Evolutionary conservation across 2,329 filamentous ascomycete species (phyloP).

Genomic region (Talaromyces verruculosus): DNA sequence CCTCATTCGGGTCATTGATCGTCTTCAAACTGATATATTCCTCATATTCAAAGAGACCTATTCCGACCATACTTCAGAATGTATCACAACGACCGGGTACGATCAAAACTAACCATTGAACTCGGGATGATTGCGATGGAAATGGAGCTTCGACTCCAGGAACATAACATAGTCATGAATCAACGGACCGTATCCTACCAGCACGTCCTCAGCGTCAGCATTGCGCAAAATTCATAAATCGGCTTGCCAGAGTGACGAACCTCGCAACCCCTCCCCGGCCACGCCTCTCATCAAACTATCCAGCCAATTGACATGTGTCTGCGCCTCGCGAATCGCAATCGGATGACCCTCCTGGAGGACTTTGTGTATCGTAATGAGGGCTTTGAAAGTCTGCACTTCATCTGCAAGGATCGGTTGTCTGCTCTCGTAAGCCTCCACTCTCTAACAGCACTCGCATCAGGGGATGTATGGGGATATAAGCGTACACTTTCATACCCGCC

Average conservation of each 20-base stretch:
- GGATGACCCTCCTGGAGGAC: slow-evolving; percentile 96
- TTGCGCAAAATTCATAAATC: background rate
- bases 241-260: slow-evolving; percentile 39
- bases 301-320: slow-evolving; percentile 85
- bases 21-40: slow-evolving; percentile 98
- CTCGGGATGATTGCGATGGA: slow-evolving; percentile 93
- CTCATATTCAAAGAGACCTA: slow-evolving; percentile 90
- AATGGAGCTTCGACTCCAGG: slow-evolving; percentile 89
- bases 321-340: slow-evolving; percentile 79
- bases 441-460: background rate
- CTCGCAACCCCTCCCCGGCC: slow-evolving; percentile 78
- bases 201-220: background rate
- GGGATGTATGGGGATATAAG: too few species aligned
- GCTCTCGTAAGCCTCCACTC: slow-evolving; percentile 12
- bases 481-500: slow-evolving; percentile 97
- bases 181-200: slow-evolving; percentile 73
- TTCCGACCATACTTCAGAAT: slow-evolving; percentile 5
- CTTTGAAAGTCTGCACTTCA: slow-evolving; percentile 98
- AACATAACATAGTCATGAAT: slow-evolving; percentile 98
- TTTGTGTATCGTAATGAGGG: slow-evolving; percentile 94
- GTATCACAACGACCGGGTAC: background rate
- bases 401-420: slow-evolving; percentile 97
- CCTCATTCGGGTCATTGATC: slow-evolving; percentile 98
- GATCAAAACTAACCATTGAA: slow-evolving; percentile 71
- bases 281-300: slow-evolving; percentile 86